Percentiles rank a stretch among this genome's conserved stretches.
Conservation (phyloP, 2,329 filamentous ascomycete genomes). For the Aurifilum marmelostoma region DNA sequence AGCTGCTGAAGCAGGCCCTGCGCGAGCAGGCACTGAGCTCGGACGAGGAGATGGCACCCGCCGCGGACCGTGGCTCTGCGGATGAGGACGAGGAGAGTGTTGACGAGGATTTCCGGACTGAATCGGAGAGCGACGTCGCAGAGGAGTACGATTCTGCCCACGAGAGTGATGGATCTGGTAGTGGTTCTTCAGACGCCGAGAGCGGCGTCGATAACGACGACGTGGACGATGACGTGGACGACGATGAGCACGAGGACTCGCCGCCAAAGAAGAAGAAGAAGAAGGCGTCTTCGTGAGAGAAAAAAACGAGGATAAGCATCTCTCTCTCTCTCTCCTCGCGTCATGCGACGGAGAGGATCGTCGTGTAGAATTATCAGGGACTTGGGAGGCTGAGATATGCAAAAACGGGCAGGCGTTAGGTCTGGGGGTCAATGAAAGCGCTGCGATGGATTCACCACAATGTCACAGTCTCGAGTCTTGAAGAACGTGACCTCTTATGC, state of each 20-base stretch:
- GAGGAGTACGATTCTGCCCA: constrained; percentile 95
- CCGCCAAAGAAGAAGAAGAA: constrained; percentile 50
- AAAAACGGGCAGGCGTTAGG: constrained; percentile 24
- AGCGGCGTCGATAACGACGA: constrained; percentile 56
- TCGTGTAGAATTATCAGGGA: constrained; percentile 5
- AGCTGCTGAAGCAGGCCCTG: constrained; percentile 77
- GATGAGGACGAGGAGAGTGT: constrained; percentile 95
- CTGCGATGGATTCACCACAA: constrained; percentile 7
- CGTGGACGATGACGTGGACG: constrained; percentile 48
- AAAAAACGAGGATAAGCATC: background rate
- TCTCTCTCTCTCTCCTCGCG: background rate
- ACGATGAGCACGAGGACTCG: constrained; percentile 42
- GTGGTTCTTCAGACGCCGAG: constrained; percentile 64
- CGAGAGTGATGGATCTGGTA: constrained; percentile 77
- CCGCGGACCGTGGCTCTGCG: constrained; percentile 82
- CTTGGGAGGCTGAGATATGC: constrained; percentile 7
- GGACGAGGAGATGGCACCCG: constrained; percentile 73
- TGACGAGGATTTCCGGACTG: constrained; percentile 93
- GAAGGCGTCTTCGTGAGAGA: constrained; percentile 40
- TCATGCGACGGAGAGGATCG: background rate
- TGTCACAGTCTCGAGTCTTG: constrained; percentile 16
- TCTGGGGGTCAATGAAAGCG: constrained; percentile 15
- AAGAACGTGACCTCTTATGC: background rate
- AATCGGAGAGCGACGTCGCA: constrained; percentile 91
- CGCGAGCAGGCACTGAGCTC: constrained; percentile 83